Conservation (phyloP, 179 eudicot genomes). For the Heliamphora pulchella region DNA sequence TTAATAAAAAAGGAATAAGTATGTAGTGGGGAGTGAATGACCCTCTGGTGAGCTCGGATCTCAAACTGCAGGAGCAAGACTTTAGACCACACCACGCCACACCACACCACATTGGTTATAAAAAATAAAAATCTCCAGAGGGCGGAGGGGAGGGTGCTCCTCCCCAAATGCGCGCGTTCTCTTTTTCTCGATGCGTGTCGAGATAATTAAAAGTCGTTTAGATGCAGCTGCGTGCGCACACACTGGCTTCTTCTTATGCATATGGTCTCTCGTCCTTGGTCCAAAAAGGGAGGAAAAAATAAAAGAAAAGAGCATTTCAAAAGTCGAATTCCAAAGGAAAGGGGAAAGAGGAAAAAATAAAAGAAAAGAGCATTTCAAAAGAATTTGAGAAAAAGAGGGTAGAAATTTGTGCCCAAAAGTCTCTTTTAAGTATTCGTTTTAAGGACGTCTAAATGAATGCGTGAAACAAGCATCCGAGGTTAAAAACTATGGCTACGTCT, state of each 20-base stretch:
- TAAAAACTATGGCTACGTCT: neutral
- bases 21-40: slow-evolving; percentile 16
- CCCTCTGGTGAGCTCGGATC: slow-evolving; percentile 31
- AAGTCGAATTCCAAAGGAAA: neutral
- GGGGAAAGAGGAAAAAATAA: neutral
- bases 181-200: too few species aligned
- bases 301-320: neutral
- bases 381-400: slow-evolving; percentile 38
- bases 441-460: slow-evolving; percentile 17
- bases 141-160: neutral
- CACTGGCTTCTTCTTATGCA: neutral
- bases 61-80: slow-evolving; percentile 20
- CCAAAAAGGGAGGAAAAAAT: slow-evolving; percentile 9
- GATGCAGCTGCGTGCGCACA: too few species aligned
- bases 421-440: slow-evolving; percentile 27
- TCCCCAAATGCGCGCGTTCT: too few species aligned
- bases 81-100: slow-evolving; percentile 6
- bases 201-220: too few species aligned
- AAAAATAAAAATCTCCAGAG: slow-evolving; percentile 8
- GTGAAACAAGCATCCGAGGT: slow-evolving; percentile 21
- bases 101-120: neutral
- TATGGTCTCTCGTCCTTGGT: neutral
- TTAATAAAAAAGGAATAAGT: neutral
- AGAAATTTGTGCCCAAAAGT: slow-evolving; percentile 31
- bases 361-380: slow-evolving; percentile 19